Evolutionary conservation across 2,329 filamentous ascomycete species (phyloP).

Genomic region (Chaetomium strumarium): DNA sequence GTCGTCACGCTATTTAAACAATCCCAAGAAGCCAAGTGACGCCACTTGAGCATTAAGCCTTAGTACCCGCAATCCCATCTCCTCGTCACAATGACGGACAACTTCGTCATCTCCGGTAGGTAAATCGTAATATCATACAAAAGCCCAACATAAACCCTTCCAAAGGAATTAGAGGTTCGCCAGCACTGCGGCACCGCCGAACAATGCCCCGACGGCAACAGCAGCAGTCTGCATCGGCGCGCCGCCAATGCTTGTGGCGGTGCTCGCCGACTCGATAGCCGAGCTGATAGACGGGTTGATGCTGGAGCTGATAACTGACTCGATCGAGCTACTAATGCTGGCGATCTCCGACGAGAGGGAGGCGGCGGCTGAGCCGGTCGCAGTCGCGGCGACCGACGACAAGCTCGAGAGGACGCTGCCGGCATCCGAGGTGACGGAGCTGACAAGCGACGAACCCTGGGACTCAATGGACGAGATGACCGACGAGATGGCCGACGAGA

Average conservation of each 20-base stretch:
- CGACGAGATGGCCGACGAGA: conserved; percentile 13
- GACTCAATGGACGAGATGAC: conserved; percentile 23
- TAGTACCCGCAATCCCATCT: too few relatives aligned
- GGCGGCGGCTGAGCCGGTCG: conserved; percentile 25
- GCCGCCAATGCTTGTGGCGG: conserved; percentile 20
- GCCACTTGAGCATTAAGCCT: neutral
- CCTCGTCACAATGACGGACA: too few relatives aligned
- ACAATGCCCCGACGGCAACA: conserved; percentile 40
- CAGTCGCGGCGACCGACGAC: conserved; percentile 27
- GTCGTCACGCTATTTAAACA: too few relatives aligned
- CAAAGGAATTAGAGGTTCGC: conserved; percentile 1
- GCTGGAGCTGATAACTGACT: conserved; percentile 19
- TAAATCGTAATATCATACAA: too few relatives aligned
- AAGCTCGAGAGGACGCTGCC: conserved; percentile 23
- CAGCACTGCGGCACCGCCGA: conserved; percentile 38
- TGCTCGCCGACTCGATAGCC: conserved; percentile 17
- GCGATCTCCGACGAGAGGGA: conserved; percentile 28
- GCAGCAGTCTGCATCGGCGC: conserved; percentile 36
- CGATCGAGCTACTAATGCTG: conserved; percentile 23
- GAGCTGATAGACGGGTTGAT: too few relatives aligned
- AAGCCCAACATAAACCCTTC: neutral
- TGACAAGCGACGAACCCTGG: conserved; percentile 23
- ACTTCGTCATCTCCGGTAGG: too few relatives aligned
- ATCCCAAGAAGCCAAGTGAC: neutral
- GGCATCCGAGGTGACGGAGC: conserved; percentile 24